Evolutionary conservation across 2,329 filamentous ascomycete genomes (phyloP).

Genomic region (Fusarium ramigenum): DNA sequence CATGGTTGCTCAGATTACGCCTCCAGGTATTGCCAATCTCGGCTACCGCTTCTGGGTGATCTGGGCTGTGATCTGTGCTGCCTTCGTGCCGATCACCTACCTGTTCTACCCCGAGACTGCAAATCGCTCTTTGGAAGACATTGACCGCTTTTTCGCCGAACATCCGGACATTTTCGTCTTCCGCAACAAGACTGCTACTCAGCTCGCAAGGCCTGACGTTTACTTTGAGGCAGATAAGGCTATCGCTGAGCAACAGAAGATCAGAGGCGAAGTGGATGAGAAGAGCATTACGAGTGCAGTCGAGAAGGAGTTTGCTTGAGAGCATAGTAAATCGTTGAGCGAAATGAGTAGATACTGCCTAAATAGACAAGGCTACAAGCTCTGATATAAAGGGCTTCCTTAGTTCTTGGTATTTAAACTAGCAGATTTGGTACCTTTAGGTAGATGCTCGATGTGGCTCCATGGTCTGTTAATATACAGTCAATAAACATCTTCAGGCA

Average conservation of each 20-base stretch:
- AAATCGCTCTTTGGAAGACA: background rate
- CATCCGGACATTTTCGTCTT: background rate
- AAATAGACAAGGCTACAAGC: background rate
- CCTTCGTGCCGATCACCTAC: background rate
- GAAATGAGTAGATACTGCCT: fast-evolving
- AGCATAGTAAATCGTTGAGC: background rate
- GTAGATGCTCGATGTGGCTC: fast-evolving
- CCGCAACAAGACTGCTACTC: background rate
- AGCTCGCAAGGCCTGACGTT: background rate
- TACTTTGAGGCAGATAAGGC: background rate
- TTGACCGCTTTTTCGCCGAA: background rate
- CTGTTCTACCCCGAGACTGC: background rate
- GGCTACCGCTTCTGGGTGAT: background rate
- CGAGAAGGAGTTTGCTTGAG: background rate
- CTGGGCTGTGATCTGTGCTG: background rate
- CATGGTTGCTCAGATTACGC: background rate
- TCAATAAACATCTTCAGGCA: background rate
- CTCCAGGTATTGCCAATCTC: background rate
- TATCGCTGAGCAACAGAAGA: background rate
- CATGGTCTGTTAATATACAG: fast-evolving
- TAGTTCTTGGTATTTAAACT: background rate
- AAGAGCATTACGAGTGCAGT: background rate
- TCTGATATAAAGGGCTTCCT: fast-evolving
- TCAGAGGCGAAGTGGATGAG: background rate
- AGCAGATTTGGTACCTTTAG: fast-evolving